Conservation (phyloP, 1,284 basidiomycete species). For the Vanrija sp. region DNA sequence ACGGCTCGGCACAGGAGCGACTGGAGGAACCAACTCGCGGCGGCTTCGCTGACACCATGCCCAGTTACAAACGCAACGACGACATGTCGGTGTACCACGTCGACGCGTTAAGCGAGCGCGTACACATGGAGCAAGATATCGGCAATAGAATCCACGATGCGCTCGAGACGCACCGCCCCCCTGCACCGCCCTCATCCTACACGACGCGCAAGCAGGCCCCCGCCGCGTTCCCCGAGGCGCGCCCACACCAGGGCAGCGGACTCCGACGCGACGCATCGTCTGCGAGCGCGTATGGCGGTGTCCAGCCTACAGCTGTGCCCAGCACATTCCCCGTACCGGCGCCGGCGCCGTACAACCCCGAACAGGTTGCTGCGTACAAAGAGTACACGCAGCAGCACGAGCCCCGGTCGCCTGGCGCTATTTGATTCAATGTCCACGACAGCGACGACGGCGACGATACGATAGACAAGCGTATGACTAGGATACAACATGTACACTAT, state of each 20-base stretch:
- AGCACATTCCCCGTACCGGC: slow-evolving; percentile 5
- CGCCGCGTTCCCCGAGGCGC: slow-evolving; percentile 8
- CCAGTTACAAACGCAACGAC: slow-evolving; percentile 21
- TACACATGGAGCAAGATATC: slow-evolving; percentile 10
- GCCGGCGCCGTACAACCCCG: background rate
- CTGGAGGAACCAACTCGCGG: background rate
- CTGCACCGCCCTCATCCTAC: too few species aligned
- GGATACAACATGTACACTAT: background rate
- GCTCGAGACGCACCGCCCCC: too few species aligned
- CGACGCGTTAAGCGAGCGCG: slow-evolving; percentile 14
- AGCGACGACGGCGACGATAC: background rate
- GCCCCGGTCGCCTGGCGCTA: background rate
- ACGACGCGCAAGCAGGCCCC: background rate
- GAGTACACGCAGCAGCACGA: background rate
- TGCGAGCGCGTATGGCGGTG: slow-evolving; percentile 1
- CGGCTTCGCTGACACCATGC: background rate
- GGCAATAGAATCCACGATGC: background rate
- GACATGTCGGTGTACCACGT: slow-evolving; percentile 32
- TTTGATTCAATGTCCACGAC: background rate
- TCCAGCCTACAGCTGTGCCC: slow-evolving; percentile 3
- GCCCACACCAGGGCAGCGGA: background rate
- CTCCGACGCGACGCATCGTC: slow-evolving; percentile 7
- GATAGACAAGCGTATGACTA: background rate
- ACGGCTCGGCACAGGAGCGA: background rate
- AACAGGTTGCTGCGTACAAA: background rate